Evolutionary conservation across 331 rosid species (phyloP), one percentile per base, ranked within the genome.

Genomic region (Prunus yedoensis): DNA sequence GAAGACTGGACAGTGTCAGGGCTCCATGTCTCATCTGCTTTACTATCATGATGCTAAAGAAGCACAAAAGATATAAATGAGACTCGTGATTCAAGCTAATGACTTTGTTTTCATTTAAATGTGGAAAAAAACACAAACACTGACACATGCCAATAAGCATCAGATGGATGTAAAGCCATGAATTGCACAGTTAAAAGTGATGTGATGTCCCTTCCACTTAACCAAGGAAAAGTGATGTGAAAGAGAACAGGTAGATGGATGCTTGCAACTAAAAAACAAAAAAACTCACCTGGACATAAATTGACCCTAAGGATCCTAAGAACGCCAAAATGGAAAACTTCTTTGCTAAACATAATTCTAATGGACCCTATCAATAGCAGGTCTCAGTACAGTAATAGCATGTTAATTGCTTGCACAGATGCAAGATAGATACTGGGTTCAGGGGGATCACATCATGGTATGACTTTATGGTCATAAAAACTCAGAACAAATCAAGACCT

Each of bases 1-100:
- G 99, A 95, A 78, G 97, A 87, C 38, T 92, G 91, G 71, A 78
- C 72, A 53, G 81, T 79, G 66, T 84, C 88, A 59, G 92, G 87
- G 79, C 87, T 82, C 86, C 79, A 78, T 54, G 87, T 70, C 68
- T 86, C 94, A 28, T 87, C 93, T 72, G 53, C 90, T 87, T 82
- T 84, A 53, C 47, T 70, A 47, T 88, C 91, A 64, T 82, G 86
- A 78, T 82, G 84, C 87, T 83, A 68, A 20, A 80, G 64, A 57
- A 71, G 35, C 51, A 82, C 53, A 60, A 78, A 81, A 70, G 46
- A 82, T 14, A 45, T 46, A 45, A 50, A 86, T 75, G 74, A 83
- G 76, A 81, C 23, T 47, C 21, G 30, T 27, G 25, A 28, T 46
- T 47, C 70, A 61, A 27, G 18, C 60, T 17, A 57, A 30, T 11